Percentiles rank a stretch among this genome's conserved stretches.
phyloP scores from a whole-genome alignment of 2,329 filamentous ascomycete species.

The Aspergillaceae sp. region DNA sequence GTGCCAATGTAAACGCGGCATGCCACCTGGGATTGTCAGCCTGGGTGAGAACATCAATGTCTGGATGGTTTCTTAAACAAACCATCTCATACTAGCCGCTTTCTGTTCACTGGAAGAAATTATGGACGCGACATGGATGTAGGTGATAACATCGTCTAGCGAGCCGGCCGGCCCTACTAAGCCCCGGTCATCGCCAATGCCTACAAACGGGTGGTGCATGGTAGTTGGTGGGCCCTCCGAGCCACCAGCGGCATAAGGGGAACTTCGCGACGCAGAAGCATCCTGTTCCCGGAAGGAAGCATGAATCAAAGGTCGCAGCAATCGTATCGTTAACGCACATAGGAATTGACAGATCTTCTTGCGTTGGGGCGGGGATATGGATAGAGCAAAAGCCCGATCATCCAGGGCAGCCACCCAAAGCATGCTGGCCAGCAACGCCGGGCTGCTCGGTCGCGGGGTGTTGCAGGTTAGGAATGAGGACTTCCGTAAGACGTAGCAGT shows the following conservation, averaged over 20 bases:
- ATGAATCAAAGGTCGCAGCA: constrained; percentile 81
- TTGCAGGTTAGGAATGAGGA: constrained; percentile 75
- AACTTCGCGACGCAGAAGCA: constrained; percentile 33
- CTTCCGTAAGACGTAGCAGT: constrained; percentile 83
- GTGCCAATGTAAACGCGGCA: constrained; percentile 79
- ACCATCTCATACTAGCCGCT: constrained; percentile 82
- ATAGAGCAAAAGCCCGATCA: constrained; percentile 76
- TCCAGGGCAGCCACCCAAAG: constrained; percentile 96
- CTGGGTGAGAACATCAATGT: neutral
- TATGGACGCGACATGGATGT: constrained; percentile 84
- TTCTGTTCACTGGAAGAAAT: constrained; percentile 93
- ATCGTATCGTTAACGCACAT: constrained; percentile 72
- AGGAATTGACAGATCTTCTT: constrained; percentile 82
- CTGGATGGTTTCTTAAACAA: constrained; percentile 1
- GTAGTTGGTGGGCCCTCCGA: constrained; percentile 69
- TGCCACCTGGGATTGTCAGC: constrained; percentile 54
- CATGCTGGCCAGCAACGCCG: constrained; percentile 82
- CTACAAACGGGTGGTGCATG: constrained; percentile 43
- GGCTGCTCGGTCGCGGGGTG: constrained; percentile 71
- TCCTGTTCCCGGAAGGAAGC: constrained; percentile 49
- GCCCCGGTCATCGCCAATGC: constrained; percentile 48
- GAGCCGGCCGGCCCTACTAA: constrained; percentile 54
- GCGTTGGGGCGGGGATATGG: constrained; percentile 71
- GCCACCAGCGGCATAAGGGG: constrained; percentile 52
- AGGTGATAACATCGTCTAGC: constrained; percentile 82